These are phyloP conservation scores for Epichloe aotearoae DNA, from an alignment of 2,329 filamentous ascomycete genomes.

Conservation along the genomic window DNA sequence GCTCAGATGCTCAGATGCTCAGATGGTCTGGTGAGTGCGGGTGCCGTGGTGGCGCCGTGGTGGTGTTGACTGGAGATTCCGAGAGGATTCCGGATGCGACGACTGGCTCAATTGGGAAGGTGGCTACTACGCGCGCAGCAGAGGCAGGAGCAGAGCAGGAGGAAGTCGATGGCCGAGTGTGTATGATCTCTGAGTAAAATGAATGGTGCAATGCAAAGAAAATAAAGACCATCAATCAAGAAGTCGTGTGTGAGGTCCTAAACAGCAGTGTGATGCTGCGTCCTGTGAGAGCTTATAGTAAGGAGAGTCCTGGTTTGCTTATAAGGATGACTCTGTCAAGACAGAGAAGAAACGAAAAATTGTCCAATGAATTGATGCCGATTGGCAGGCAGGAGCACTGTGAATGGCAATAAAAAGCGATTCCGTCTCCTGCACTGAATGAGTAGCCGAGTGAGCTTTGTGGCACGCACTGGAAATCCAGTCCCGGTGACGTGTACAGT, in stretches of 20 bases:
- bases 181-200: background rate
- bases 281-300: background rate
- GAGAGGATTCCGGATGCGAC: background rate
- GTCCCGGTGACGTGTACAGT: conserved; percentile 6
- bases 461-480: conserved; percentile 8
- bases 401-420: conserved; percentile 1
- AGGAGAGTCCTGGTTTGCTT: background rate
- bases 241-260: background rate
- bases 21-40: background rate
- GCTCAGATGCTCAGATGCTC: too few species aligned
- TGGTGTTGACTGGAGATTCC: background rate
- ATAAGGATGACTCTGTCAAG: background rate
- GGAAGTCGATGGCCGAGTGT: background rate
- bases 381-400: background rate
- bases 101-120: conserved; percentile 9
- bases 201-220: background rate
- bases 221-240: background rate
- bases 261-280: background rate
- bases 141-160: background rate
- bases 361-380: background rate
- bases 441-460: background rate
- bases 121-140: background rate
- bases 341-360: background rate
- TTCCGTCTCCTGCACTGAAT: background rate
- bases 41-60: background rate